A percentile compares a stretch with the other conserved stretches of the same genome.
Evolutionary conservation across 305 asterid species (phyloP).

Genomic region (Solanum hybrid): DNA sequence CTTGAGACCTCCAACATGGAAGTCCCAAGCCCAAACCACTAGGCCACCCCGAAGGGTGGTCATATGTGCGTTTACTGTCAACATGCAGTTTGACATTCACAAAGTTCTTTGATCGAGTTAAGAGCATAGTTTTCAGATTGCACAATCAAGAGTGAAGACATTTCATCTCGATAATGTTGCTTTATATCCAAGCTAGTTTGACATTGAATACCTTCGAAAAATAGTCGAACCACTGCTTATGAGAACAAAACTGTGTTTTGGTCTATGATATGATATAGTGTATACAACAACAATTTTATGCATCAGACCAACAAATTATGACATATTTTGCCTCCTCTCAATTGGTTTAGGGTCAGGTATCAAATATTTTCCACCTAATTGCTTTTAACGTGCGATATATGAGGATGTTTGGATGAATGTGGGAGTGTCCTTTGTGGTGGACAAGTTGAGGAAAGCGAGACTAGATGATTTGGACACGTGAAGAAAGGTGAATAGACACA

Average conservation of each 20-base stretch:
- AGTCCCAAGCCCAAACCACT: too few relatives aligned
- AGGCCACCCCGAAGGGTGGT: neutral
- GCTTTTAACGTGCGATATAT: neutral
- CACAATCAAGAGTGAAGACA: neutral
- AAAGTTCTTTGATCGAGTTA: neutral
- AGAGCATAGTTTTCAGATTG: neutral
- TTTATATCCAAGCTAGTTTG: neutral
- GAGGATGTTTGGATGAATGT: neutral
- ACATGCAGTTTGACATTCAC: neutral
- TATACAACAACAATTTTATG: neutral
- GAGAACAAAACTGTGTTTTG: neutral
- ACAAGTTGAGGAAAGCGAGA: neutral
- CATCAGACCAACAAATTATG: neutral
- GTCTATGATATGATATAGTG: neutral
- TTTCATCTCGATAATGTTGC: neutral
- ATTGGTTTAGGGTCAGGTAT: neutral
- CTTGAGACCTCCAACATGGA: neutral
- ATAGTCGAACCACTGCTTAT: neutral
- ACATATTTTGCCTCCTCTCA: neutral
- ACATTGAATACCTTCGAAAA: neutral
- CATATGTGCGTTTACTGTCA: neutral
- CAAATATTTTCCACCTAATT: neutral
- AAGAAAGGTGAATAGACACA: too few relatives aligned
- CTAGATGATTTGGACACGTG: neutral
- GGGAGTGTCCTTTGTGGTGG: neutral